Conservation (phyloP, 2,329 filamentous ascomycete species). For the Akanthomyces muscarius region DNA sequence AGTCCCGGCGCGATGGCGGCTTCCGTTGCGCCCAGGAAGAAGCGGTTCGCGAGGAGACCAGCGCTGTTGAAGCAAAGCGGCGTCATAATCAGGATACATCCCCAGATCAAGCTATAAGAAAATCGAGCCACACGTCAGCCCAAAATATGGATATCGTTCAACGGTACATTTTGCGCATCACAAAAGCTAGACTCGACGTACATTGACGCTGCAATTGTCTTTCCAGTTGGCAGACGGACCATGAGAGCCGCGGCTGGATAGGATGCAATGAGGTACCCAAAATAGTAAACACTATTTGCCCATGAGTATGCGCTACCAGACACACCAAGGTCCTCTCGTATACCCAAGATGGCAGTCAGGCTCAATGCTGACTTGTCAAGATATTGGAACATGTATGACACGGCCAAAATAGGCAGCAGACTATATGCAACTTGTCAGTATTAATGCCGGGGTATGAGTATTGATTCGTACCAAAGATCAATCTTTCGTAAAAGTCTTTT, state of each 20-base stretch:
- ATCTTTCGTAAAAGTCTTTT: conserved; percentile 56
- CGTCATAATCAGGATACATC: conserved; percentile 40
- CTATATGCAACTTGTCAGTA: conserved; percentile 24
- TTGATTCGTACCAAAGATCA: conserved; percentile 45
- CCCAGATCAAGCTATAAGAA: conserved; percentile 28
- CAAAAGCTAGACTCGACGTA: conserved; percentile 7
- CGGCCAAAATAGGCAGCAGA: conserved; percentile 49
- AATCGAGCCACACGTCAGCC: neutral
- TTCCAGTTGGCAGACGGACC: conserved; percentile 27
- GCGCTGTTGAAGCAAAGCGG: conserved; percentile 26
- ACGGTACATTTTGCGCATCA: no score
- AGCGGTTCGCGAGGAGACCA: conserved; percentile 29
- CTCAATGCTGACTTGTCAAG: conserved; percentile 56
- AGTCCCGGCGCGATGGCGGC: conserved; percentile 30
- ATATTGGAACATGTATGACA: conserved; percentile 55
- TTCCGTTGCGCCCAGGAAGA: conserved; percentile 32
- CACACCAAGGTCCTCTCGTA: conserved; percentile 42
- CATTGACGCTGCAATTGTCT: conserved; percentile 26
- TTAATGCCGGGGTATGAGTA: neutral
- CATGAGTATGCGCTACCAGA: conserved; percentile 49
- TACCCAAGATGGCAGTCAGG: conserved; percentile 49
- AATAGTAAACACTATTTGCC: conserved; percentile 48
- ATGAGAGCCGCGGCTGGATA: conserved; percentile 28
- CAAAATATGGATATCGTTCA: no score
- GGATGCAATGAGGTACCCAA: conserved; percentile 42